phyloP scores from a whole-genome alignment of 306 rosid species.

The Gynostemma pentaphyllum region DNA sequence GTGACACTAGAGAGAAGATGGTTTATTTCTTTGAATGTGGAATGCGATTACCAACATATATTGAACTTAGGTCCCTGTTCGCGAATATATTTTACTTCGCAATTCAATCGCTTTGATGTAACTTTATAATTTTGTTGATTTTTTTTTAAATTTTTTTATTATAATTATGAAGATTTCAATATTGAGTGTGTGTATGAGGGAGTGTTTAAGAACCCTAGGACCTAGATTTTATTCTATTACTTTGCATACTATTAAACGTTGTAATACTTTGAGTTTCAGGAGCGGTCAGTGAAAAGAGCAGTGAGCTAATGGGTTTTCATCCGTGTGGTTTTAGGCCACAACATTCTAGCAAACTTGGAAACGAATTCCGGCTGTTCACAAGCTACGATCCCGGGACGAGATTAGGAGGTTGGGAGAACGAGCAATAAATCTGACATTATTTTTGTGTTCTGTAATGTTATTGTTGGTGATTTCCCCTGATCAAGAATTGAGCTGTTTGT shows the following conservation, averaged over 20 bases:
- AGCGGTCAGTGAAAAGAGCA: conserved; percentile 74
- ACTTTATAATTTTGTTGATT: too few relatives aligned
- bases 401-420: conserved; percentile 83
- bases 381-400: conserved; percentile 74
- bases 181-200: too few relatives aligned
- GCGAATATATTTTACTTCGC: neutral
- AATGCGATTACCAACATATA: conserved; percentile 84
- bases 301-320: conserved; percentile 64
- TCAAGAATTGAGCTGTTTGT: too few relatives aligned
- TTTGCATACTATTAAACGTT: neutral
- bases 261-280: conserved; percentile 28
- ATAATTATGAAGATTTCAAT: neutral
- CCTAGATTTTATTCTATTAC: neutral
- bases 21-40: conserved; percentile 43
- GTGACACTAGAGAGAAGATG: conserved; percentile 69
- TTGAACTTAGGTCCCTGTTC: too few relatives aligned
- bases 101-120: too few relatives aligned
- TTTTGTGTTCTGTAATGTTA: too few relatives aligned
- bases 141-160: too few relatives aligned
- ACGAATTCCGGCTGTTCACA: conserved; percentile 76
- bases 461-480: too few relatives aligned
- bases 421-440: too few relatives aligned
- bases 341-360: conserved; percentile 78
- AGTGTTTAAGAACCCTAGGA: too few relatives aligned
- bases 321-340: conserved; percentile 79